A percentile compares a stretch with the other conserved stretches of the same genome.
phyloP scores from a whole-genome alignment of 192 early-diverging fungal species.

The Umbelopsis sp. region DNA sequence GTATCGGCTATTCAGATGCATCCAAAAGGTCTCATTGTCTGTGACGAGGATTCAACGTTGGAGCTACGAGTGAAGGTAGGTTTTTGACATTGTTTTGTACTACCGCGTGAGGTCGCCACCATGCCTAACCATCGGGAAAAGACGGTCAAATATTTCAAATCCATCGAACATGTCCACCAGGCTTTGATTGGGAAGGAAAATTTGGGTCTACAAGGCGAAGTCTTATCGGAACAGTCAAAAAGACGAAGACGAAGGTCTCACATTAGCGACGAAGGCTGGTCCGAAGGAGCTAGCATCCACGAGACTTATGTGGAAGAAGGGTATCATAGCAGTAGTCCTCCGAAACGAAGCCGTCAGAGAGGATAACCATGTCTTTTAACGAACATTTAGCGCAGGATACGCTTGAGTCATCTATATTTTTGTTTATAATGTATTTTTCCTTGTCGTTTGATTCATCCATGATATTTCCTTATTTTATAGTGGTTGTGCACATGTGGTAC shows the following conservation, averaged over 20 bases:
- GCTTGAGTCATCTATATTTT: not conserved
- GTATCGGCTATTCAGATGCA: conserved; percentile 84
- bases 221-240: not conserved
- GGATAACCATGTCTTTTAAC: not conserved
- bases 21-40: conserved; percentile 77
- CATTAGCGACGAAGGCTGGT: conserved; percentile 11
- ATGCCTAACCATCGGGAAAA: not conserved
- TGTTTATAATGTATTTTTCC: not conserved
- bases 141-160: conserved; percentile 86
- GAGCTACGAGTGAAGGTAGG: conserved; percentile 78
- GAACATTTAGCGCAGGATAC: conserved; percentile 8
- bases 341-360: conserved; percentile 1
- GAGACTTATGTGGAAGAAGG: conserved; percentile 1
- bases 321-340: conserved; percentile 7
- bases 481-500: not conserved
- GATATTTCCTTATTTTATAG: not conserved
- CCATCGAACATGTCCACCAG: conserved; percentile 79
- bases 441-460: not conserved
- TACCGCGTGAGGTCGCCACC: not conserved
- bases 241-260: conserved; percentile 8
- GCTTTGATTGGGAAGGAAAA: conserved; percentile 70
- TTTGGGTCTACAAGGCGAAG: conserved; percentile 62
- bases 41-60: conserved; percentile 83
- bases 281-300: not conserved
- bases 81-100: not conserved